Evolutionary conservation across 371 early-diverging fungal genomes (phyloP).

Genomic region (Saksenaea oblongispora): DNA sequence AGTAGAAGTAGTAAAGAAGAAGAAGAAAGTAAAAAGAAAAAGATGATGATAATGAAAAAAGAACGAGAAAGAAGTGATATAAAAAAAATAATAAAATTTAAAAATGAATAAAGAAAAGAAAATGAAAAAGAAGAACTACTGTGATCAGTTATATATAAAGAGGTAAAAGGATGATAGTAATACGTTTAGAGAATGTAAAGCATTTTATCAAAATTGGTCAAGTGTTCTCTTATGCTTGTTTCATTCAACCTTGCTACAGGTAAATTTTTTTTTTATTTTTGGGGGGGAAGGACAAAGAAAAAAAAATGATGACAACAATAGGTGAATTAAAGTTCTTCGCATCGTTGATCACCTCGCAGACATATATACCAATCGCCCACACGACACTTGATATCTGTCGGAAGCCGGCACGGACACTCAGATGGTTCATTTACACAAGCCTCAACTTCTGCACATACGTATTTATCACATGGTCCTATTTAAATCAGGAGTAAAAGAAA

Average conservation of each 20-base stretch:
- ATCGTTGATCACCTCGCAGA: slow-evolving; percentile 10
- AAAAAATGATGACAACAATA: neutral
- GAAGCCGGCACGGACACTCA: slow-evolving; percentile 4
- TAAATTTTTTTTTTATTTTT: neutral
- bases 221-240: slow-evolving; percentile 3
- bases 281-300: neutral
- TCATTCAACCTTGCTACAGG: slow-evolving; percentile 6
- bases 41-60: neutral
- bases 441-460: neutral
- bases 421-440: slow-evolving; percentile 5
- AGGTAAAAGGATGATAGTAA: neutral
- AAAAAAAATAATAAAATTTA: too few relatives aligned
- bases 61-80: neutral
- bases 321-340: slow-evolving; percentile 3
- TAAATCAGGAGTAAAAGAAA: neutral
- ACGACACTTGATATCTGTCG: slow-evolving; percentile 11
- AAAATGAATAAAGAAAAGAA: neutral
- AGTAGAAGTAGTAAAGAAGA: neutral
- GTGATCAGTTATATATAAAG: neutral
- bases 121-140: neutral
- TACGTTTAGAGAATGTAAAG: neutral
- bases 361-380: slow-evolving; percentile 10
- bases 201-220: neutral
- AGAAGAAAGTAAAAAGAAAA: neutral
- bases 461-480: slow-evolving; percentile 4